Percentiles rank a stretch among this genome's conserved stretches.
Conservation (phyloP, 306 rosid genomes). For the Glycine latifolia region DNA sequence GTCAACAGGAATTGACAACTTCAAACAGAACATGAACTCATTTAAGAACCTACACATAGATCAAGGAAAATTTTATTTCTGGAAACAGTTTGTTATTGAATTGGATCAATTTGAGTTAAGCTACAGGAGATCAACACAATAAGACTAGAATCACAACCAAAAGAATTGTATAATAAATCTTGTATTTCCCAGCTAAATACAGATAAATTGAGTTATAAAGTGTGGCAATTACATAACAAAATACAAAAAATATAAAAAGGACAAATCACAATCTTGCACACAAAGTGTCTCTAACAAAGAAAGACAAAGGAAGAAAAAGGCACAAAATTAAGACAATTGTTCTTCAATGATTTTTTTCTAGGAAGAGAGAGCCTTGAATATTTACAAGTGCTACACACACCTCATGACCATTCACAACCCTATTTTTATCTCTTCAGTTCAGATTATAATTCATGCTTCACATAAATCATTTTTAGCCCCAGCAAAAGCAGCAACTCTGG, state of each 20-base stretch:
- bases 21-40: neutral
- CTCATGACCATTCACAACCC: constrained; percentile 42
- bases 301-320: neutral
- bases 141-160: constrained; percentile 27
- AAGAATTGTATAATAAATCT: constrained; percentile 43
- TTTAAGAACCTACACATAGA: neutral
- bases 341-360: constrained; percentile 17
- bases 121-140: neutral
- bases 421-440: constrained; percentile 25
- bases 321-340: constrained; percentile 32
- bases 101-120: neutral
- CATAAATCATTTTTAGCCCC: constrained; percentile 59
- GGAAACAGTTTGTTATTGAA: neutral
- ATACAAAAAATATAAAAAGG: neutral
- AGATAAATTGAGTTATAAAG: constrained; percentile 34
- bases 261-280: constrained; percentile 39
- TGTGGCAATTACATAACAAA: constrained; percentile 31
- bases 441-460: constrained; percentile 40
- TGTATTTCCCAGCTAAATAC: constrained; percentile 44
- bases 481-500: constrained; percentile 81
- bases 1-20: constrained; percentile 3
- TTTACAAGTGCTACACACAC: constrained; percentile 44
- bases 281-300: constrained; percentile 8
- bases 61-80: neutral
- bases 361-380: constrained; percentile 38